Percentiles rank a stretch among this genome's conserved stretches.
Evolutionary conservation across 768 basidiomycete species (phyloP).

Genomic region (Hemileccinum impolitum): DNA sequence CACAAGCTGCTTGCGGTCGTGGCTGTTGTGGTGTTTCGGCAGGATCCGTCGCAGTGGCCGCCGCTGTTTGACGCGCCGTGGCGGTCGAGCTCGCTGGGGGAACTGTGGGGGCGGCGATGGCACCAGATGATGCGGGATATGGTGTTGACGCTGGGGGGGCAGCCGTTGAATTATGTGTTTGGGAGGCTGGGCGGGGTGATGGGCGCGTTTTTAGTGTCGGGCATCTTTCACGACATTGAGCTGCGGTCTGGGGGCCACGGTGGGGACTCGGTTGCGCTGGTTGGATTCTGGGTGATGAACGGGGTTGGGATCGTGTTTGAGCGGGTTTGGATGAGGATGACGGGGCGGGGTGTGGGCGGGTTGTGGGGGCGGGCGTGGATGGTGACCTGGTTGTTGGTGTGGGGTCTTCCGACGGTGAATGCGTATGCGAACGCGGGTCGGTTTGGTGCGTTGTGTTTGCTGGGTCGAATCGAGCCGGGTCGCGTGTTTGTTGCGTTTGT

Average conservation of each 20-base stretch:
- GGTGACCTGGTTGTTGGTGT: constrained; percentile 43
- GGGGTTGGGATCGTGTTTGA: constrained; percentile 55
- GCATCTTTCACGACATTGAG: constrained; percentile 52
- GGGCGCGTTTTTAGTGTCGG: constrained; percentile 58
- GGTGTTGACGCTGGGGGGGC: constrained; percentile 50
- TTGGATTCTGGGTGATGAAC: constrained; percentile 54
- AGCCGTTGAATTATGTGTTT: constrained; percentile 40
- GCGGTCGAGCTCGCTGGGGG: constrained; percentile 50
- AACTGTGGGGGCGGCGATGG: constrained; percentile 65
- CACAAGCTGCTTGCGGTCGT: constrained; percentile 43
- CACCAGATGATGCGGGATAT: constrained; percentile 61
- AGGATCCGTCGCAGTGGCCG: constrained; percentile 55
- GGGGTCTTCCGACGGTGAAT: constrained; percentile 47
- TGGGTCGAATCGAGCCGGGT: constrained; percentile 14
- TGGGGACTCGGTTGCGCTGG: constrained; percentile 37
- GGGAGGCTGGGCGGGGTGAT: constrained; percentile 51
- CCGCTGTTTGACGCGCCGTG: constrained; percentile 60
- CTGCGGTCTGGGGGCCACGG: constrained; percentile 53
- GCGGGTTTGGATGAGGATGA: constrained; percentile 38
- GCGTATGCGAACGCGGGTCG: constrained; percentile 22
- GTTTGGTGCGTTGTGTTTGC: constrained; percentile 7
- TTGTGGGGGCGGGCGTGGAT: constrained; percentile 50
- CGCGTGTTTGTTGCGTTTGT: constrained; percentile 27
- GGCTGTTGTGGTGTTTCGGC: constrained; percentile 43
- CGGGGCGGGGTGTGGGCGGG: constrained; percentile 45